phyloP scores from a whole-genome alignment of 331 rosid genomes.

The Phaseolus coccineus region DNA sequence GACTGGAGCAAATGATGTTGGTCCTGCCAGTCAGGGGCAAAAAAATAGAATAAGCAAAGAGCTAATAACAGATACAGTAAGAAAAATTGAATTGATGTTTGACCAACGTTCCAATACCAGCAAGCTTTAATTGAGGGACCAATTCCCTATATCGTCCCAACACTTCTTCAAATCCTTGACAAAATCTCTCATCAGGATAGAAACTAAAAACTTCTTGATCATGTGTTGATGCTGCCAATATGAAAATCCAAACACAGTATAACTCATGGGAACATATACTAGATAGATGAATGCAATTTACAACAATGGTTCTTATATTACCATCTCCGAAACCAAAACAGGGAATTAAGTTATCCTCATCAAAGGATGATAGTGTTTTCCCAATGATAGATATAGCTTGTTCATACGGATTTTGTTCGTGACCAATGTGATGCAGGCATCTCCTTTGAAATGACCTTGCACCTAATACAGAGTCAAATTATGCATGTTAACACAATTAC shows the following conservation, averaged over 20 bases:
- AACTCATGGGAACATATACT: constrained; percentile 21
- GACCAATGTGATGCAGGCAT: constrained; percentile 91
- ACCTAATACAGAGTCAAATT: constrained; percentile 57
- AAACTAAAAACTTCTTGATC: constrained; percentile 96
- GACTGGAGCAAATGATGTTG: constrained; percentile 94
- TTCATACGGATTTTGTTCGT: constrained; percentile 87
- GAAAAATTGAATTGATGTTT: constrained; percentile 9
- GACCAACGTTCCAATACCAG: constrained; percentile 61
- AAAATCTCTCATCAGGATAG: constrained; percentile 70
- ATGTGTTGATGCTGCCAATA: constrained; percentile 83
- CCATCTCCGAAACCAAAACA: constrained; percentile 99
- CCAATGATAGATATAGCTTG: constrained; percentile 93
- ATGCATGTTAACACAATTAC: constrained; percentile 31
- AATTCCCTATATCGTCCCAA: constrained; percentile 72
- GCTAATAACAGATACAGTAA: not conserved
- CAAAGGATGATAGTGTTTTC: constrained; percentile 82
- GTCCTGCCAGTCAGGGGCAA: constrained; percentile 65
- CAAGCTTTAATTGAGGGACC: constrained; percentile 85
- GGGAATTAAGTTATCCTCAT: constrained; percentile 89
- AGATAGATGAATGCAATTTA: constrained; percentile 20
- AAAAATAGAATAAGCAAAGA: constrained; percentile 40
- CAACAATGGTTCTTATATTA: constrained; percentile 45
- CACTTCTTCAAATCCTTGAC: constrained; percentile 96
- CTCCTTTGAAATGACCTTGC: constrained; percentile 78
- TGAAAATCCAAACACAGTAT: constrained; percentile 37